A percentile compares a stretch with the other conserved stretches of the same genome.
phyloP scores from a whole-genome alignment of 768 basidiomycete species.

The Crucibulum laeve region DNA sequence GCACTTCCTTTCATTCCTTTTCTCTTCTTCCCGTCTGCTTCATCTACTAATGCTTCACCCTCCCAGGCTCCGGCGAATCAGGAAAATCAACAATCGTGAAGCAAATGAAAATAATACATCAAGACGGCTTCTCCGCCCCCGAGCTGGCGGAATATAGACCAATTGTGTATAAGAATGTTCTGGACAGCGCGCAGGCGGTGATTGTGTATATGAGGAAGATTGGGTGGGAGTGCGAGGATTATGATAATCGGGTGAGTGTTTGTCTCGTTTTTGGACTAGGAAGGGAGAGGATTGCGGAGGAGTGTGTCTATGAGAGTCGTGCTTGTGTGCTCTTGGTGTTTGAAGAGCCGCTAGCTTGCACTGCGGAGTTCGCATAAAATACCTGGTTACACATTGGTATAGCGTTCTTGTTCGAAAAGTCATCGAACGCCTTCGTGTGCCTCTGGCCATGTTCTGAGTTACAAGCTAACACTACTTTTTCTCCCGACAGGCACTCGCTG shows the following conservation, averaged over 20 bases:
- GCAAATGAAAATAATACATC: conserved; percentile 99
- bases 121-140: conserved; percentile 77
- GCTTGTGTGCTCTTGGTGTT: no score
- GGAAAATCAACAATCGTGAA: conserved; percentile 97
- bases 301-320: no score
- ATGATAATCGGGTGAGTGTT: conserved; percentile 53
- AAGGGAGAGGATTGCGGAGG: no score
- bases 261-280: not conserved
- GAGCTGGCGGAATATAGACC: conserved; percentile 76
- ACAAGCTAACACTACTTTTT: no score
- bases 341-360: no score
- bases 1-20: not conserved
- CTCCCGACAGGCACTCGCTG: no score
- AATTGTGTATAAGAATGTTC: conserved; percentile 80
- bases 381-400: not conserved
- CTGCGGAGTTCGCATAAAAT: not conserved
- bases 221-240: conserved; percentile 69
- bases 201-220: conserved; percentile 85
- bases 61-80: conserved; percentile 87
- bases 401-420: no score
- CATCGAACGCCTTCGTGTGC: no score
- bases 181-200: conserved; percentile 86
- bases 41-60: not conserved
- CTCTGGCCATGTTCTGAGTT: no score
- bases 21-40: not conserved